Conservation (phyloP, 1,284 basidiomycete genomes). For the Sporisorium iseilematis-ciliati region DNA sequence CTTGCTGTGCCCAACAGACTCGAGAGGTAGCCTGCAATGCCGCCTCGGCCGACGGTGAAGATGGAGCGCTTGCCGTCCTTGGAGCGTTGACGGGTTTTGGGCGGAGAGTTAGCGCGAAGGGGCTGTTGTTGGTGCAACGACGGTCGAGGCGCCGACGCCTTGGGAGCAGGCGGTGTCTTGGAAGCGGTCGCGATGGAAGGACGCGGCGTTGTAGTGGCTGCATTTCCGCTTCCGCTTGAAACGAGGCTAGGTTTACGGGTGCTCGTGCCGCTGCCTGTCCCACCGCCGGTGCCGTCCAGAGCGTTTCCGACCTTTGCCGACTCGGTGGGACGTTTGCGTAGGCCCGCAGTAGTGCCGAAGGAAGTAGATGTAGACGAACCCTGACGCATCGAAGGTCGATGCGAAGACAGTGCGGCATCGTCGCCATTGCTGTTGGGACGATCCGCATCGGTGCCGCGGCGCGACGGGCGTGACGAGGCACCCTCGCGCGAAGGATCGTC, state of each 20-base stretch:
- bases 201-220: conserved; percentile 3
- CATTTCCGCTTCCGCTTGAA: conserved; percentile 11
- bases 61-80: conserved; percentile 70
- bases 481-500: conserved; percentile 15
- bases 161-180: conserved; percentile 7
- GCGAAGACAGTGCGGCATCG: conserved; percentile 1
- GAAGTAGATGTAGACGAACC: conserved; percentile 29
- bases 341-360: conserved; percentile 4
- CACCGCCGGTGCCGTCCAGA: conserved; percentile 55
- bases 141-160: conserved; percentile 8
- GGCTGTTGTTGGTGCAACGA: conserved; percentile 22
- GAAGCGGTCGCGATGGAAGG: conserved; percentile 9
- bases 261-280: conserved; percentile 1
- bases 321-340: conserved; percentile 36
- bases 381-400: conserved; percentile 24
- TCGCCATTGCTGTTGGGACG: conserved; percentile 14
- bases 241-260: conserved; percentile 22
- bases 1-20: conserved; percentile 91
- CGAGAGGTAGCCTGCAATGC: conserved; percentile 97
- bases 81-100: conserved; percentile 12
- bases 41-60: conserved; percentile 90
- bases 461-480: conserved; percentile 8
- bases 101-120: conserved; percentile 13
- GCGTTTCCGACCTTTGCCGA: conserved; percentile 60
- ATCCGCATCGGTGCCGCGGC: conserved; percentile 25